Evolutionary conservation across 2,329 filamentous ascomycete species (phyloP).

Genomic region (Pyricularia sp.): DNA sequence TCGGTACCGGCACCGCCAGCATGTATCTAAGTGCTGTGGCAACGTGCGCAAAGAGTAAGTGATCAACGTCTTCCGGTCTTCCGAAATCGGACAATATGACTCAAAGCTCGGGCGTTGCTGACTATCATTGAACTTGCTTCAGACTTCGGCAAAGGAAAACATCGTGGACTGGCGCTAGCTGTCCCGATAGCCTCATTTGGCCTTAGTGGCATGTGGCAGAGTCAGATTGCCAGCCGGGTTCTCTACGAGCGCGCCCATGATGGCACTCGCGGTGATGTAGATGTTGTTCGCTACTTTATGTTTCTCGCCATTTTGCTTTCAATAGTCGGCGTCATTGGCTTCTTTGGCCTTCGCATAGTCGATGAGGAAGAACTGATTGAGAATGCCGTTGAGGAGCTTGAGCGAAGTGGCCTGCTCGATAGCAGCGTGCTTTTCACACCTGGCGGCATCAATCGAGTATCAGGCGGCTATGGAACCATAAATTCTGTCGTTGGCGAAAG

Average conservation of each 20-base stretch:
- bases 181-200: constrained; percentile 89
- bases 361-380: constrained; percentile 84
- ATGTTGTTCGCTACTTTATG: constrained; percentile 80
- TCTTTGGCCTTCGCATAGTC: constrained; percentile 66
- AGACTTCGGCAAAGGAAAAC: constrained; percentile 77
- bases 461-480: constrained; percentile 53
- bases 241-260: constrained; percentile 61
- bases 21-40: constrained; percentile 92
- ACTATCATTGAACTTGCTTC: neutral
- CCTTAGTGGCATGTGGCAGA: constrained; percentile 91
- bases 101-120: neutral
- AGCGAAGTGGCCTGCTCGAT: constrained; percentile 74
- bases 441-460: constrained; percentile 21
- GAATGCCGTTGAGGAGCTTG: constrained; percentile 82
- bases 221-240: constrained; percentile 72
- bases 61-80: neutral
- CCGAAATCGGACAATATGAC: neutral
- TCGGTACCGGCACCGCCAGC: constrained; percentile 75
- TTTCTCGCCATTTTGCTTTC: constrained; percentile 70
- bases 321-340: constrained; percentile 61
- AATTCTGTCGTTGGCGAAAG: constrained; percentile 23
- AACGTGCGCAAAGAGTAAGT: constrained; percentile 75
- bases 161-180: constrained; percentile 82
- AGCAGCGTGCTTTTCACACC: constrained; percentile 64
- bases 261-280: constrained; percentile 52